phyloP scores from a whole-genome alignment of 352 stramenopile species.

The Pythium plurisporium region DNA sequence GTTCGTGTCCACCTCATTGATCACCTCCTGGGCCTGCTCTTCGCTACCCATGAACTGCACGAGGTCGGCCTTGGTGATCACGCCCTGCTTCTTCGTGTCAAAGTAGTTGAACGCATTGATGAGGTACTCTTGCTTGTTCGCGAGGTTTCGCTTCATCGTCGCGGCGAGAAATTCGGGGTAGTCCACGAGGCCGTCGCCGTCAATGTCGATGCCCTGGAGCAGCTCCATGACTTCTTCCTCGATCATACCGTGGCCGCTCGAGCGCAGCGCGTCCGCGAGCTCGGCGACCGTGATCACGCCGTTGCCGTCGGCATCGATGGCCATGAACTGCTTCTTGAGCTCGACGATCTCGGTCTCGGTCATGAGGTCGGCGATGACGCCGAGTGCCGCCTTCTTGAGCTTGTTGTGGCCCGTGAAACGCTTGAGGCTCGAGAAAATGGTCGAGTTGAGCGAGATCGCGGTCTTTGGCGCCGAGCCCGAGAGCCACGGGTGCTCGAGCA shows the following conservation, averaged over 20 bases:
- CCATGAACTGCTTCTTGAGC: slow-evolving; percentile 86
- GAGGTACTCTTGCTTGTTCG: slow-evolving; percentile 85
- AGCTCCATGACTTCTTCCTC: slow-evolving; percentile 86
- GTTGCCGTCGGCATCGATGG: slow-evolving; percentile 81
- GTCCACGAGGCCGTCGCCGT: slow-evolving; percentile 83
- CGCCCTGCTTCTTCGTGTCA: slow-evolving; percentile 79
- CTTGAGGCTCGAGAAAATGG: slow-evolving; percentile 84
- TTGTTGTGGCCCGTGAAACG: slow-evolving; percentile 88
- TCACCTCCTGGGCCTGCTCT: slow-evolving; percentile 89
- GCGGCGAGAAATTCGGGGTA: slow-evolving; percentile 90
- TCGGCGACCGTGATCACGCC: slow-evolving; percentile 89
- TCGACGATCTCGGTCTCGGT: slow-evolving; percentile 80
- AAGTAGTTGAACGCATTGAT: slow-evolving; percentile 91
- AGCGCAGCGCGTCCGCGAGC: slow-evolving; percentile 69
- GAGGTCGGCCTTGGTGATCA: slow-evolving; percentile 87
- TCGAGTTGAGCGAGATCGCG: slow-evolving; percentile 74
- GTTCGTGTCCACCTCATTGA: slow-evolving; percentile 89
- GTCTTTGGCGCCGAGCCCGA: slow-evolving; percentile 72
- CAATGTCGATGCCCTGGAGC: slow-evolving; percentile 88
- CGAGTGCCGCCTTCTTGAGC: slow-evolving; percentile 84
- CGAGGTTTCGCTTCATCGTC: slow-evolving; percentile 88
- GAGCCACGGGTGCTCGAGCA: slow-evolving; percentile 79
- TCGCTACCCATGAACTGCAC: slow-evolving; percentile 91
- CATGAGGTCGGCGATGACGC: slow-evolving; percentile 84
- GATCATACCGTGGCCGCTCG: slow-evolving; percentile 85